Percentiles rank a stretch among this genome's conserved stretches.
These are phyloP conservation scores for Fremontodendron californicum DNA, from an alignment of 345 rosid species.

Conservation along the genomic window DNA sequence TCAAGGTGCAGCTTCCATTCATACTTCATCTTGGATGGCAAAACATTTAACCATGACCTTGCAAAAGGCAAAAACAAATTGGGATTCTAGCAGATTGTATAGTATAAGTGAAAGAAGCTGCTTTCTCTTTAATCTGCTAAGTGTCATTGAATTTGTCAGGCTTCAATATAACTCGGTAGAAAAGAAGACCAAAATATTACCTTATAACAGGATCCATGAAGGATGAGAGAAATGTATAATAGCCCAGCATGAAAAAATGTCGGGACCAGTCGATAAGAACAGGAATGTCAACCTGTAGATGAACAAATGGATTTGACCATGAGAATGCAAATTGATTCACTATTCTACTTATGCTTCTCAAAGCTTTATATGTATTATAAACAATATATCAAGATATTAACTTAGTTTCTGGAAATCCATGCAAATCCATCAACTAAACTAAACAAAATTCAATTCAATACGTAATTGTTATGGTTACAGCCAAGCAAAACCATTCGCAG, in stretches of 20 bases:
- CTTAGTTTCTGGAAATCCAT: not conserved
- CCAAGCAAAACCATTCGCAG: not conserved
- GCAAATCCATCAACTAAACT: not conserved
- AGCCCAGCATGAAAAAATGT: constrained; percentile 82
- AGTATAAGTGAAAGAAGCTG: not conserved
- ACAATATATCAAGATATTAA: not conserved
- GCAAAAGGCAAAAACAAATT: constrained; percentile 9
- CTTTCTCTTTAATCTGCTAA: not conserved
- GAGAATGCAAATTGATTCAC: not conserved
- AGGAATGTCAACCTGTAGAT: constrained; percentile 65
- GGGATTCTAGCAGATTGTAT: not conserved
- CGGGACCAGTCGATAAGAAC: constrained; percentile 80
- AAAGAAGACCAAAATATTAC: constrained; percentile 28
- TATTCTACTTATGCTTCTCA: not conserved
- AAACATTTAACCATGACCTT: constrained; percentile 50
- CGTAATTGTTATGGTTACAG: not conserved
- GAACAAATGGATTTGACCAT: constrained; percentile 6
- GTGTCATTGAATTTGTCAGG: not conserved
- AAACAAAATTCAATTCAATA: not conserved
- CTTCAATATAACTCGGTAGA: not conserved
- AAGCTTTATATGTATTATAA: not conserved
- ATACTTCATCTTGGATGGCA: constrained; percentile 53
- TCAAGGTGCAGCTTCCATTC: constrained; percentile 62
- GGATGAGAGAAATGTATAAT: constrained; percentile 75
- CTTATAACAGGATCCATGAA: constrained; percentile 69